A percentile compares a stretch with the other conserved stretches of the same genome.
phyloP scores from a whole-genome alignment of 495 filamentous ascomycete genomes.

The Sphaerosporella brunnea region DNA sequence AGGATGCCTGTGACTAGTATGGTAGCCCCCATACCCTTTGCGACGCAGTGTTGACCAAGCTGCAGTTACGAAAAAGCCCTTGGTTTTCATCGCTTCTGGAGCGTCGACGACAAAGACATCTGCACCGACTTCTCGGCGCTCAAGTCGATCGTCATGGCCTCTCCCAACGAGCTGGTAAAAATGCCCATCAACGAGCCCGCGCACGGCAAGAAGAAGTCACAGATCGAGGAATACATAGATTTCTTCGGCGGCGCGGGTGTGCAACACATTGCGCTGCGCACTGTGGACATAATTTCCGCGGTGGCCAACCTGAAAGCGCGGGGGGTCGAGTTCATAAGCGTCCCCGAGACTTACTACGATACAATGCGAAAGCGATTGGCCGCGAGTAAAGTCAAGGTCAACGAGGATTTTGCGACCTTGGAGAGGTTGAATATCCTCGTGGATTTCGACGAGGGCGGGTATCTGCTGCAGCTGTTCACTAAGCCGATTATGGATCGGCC shows the following conservation, averaged over 20 bases:
- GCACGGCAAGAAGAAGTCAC: conserved; percentile 61
- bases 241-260: conserved; percentile 76
- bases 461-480: conserved; percentile 71
- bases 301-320: conserved; percentile 57
- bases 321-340: conserved; percentile 75
- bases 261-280: conserved; percentile 78
- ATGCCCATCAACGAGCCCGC: conserved; percentile 98
- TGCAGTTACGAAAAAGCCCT: conserved; percentile 63
- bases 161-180: conserved; percentile 63
- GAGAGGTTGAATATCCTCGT: conserved; percentile 63
- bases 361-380: conserved; percentile 50
- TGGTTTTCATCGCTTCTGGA: conserved; percentile 92
- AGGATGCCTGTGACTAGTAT: conserved; percentile 59
- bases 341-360: conserved; percentile 69
- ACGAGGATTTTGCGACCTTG: conserved; percentile 60
- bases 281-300: conserved; percentile 53
- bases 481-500: conserved; percentile 85
- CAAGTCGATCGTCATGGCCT: conserved; percentile 72
- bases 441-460: conserved; percentile 80
- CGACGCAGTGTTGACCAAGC: conserved; percentile 21
- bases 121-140: conserved; percentile 78
- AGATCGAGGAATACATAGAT: conserved; percentile 85
- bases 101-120: conserved; percentile 71
- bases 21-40: no score
- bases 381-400: conserved; percentile 35